phyloP scores from a whole-genome alignment of 2,329 filamentous ascomycete genomes.

The Cercospora janseana region DNA sequence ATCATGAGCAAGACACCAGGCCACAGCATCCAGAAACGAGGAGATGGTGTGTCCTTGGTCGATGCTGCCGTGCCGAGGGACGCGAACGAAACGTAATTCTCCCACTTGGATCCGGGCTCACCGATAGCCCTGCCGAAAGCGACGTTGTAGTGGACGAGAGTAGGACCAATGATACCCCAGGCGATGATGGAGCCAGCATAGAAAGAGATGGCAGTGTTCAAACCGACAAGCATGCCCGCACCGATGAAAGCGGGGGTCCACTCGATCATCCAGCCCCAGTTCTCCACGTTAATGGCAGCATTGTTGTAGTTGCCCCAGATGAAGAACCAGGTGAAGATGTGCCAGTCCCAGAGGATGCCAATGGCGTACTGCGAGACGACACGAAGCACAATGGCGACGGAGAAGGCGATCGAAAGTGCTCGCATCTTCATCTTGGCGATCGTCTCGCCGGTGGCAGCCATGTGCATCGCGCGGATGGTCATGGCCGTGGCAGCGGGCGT shows the following conservation, averaged over 20 bases:
- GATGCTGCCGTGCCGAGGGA: constrained; percentile 40
- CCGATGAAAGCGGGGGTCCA: constrained; percentile 62
- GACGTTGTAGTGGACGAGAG: constrained; percentile 54
- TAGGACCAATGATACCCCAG: constrained; percentile 58
- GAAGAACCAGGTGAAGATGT: constrained; percentile 51
- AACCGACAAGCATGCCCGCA: constrained; percentile 56
- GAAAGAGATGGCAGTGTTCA: constrained; percentile 60
- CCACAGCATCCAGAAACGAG: constrained; percentile 55
- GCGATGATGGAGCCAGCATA: constrained; percentile 56
- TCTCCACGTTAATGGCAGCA: constrained; percentile 54
- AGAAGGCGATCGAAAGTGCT: constrained; percentile 54
- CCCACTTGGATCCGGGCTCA: constrained; percentile 44
- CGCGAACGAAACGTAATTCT: constrained; percentile 42
- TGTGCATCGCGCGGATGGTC: constrained; percentile 63
- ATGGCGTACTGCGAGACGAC: constrained; percentile 59
- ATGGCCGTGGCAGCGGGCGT: constrained; percentile 60
- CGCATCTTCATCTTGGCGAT: constrained; percentile 59
- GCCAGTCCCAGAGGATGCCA: constrained; percentile 55
- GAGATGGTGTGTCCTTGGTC: constrained; percentile 47
- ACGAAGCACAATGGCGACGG: constrained; percentile 52
- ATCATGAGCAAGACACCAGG: constrained; percentile 53
- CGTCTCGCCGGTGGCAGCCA: constrained; percentile 51
- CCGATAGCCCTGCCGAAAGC: constrained; percentile 45
- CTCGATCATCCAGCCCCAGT: constrained; percentile 62
- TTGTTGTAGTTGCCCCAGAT: constrained; percentile 56